These are phyloP conservation scores for Coniella vitis DNA, from an alignment of 2,329 filamentous ascomycete genomes.

Conservation along the genomic window DNA sequence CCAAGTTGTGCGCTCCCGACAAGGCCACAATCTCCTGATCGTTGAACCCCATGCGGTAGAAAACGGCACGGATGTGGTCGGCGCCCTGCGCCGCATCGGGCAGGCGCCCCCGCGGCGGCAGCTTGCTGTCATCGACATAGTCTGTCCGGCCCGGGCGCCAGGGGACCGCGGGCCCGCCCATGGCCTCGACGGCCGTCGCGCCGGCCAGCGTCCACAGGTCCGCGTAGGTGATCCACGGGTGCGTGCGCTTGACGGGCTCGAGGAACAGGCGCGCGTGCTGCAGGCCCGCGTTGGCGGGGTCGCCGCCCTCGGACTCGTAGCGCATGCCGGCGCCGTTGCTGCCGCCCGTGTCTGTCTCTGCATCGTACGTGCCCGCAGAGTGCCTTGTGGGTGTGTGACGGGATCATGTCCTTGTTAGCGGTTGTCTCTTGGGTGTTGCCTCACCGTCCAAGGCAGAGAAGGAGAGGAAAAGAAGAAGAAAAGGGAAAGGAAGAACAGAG, in stretches of 20 bases:
- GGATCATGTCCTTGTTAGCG: background rate
- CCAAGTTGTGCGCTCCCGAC: conserved; percentile 76
- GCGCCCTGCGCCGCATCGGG: conserved; percentile 74
- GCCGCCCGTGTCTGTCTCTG: conserved; percentile 52
- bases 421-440: background rate
- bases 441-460: background rate
- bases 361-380: conserved; percentile 56
- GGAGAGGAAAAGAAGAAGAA: background rate
- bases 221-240: conserved; percentile 59
- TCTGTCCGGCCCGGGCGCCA: conserved; percentile 56
- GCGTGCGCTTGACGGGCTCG: conserved; percentile 51
- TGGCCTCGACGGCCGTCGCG: conserved; percentile 49
- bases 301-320: conserved; percentile 56
- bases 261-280: conserved; percentile 58
- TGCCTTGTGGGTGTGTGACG: conserved; percentile 44
- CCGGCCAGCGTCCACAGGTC: conserved; percentile 60
- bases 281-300: conserved; percentile 58
- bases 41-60: conserved; percentile 95
- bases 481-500: background rate
- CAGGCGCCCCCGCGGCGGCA: conserved; percentile 52
- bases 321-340: conserved; percentile 61
- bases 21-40: conserved; percentile 95
- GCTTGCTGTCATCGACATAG: conserved; percentile 52
- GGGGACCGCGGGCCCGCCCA: conserved; percentile 51
- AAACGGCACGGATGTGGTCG: conserved; percentile 83